Percentiles rank a stretch among this genome's conserved stretches.
phyloP scores from a whole-genome alignment of 176 grass and related monocot genomes.

The Lolium multiflorum region DNA sequence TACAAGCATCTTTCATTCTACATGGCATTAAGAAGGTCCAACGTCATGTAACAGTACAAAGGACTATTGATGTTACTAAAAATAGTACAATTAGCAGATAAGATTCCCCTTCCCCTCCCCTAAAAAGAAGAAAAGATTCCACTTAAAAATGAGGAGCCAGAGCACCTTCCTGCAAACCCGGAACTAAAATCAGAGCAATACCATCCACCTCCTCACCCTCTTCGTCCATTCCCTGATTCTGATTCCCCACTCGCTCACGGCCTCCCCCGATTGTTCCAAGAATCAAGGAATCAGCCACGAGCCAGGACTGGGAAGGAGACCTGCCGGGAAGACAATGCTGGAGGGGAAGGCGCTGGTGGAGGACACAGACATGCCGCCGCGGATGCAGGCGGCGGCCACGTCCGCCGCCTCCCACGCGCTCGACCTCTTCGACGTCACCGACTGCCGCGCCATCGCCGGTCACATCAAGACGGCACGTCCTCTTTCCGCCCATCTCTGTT shows the following conservation, averaged over 20 bases:
- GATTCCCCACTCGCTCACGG: constrained; percentile 1
- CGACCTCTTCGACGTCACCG: constrained; percentile 90
- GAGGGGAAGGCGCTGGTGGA: constrained; percentile 80
- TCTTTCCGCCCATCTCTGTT: not conserved
- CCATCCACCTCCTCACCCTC: not conserved
- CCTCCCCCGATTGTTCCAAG: not conserved
- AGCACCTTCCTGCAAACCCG: too few species aligned
- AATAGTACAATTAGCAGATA: too few species aligned
- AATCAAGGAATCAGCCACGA: constrained; percentile 1
- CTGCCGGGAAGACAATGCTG: constrained; percentile 55
- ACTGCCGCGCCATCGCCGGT: constrained; percentile 81
- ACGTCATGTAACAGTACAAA: too few species aligned
- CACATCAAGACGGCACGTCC: constrained; percentile 74
- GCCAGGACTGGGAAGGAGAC: not conserved
- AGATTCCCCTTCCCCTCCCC: too few species aligned
- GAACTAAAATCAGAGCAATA: not conserved
- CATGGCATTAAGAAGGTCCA: too few species aligned
- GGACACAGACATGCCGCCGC: constrained; percentile 87
- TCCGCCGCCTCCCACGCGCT: constrained; percentile 73
- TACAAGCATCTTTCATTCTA: too few species aligned
- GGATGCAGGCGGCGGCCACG: constrained; percentile 83
- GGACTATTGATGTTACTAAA: too few species aligned
- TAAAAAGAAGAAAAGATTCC: too few species aligned
- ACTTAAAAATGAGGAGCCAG: too few species aligned
- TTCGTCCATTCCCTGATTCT: not conserved